A percentile compares a stretch with the other conserved stretches of the same genome.
These are phyloP conservation scores for Yamadazyma dendronema DNA, from an alignment of 1,139 yeast species.

Conservation along the genomic window DNA sequence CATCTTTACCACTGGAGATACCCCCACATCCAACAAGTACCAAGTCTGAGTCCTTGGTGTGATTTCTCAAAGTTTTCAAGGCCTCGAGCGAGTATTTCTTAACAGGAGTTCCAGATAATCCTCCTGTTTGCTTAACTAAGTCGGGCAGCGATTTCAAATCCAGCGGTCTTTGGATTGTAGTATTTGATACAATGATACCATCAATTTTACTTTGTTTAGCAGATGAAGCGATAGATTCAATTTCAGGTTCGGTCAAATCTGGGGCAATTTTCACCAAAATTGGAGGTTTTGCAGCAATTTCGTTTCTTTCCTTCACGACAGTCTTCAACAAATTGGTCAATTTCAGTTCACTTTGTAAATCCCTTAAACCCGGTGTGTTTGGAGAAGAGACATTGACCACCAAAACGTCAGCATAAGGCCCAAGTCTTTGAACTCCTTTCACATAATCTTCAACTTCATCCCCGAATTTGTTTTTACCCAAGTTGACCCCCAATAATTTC, in stretches of 20 bases:
- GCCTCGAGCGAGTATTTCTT: conserved; percentile 78
- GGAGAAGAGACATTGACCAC: conserved; percentile 95
- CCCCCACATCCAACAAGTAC: conserved; percentile 96
- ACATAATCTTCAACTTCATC: conserved; percentile 87
- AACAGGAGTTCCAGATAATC: conserved; percentile 89
- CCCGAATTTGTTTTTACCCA: conserved; percentile 90
- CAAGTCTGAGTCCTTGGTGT: conserved; percentile 68
- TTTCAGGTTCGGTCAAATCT: conserved; percentile 79
- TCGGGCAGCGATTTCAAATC: conserved; percentile 47
- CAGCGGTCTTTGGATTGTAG: conserved; percentile 80
- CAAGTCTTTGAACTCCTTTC: conserved; percentile 77
- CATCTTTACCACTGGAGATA: conserved; percentile 79
- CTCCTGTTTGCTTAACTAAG: conserved; percentile 67
- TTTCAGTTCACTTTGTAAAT: conserved; percentile 75
- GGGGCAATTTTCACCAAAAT: conserved; percentile 91
- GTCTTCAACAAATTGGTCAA: conserved; percentile 63
- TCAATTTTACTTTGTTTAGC: conserved; percentile 78
- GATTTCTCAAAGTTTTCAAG: conserved; percentile 63
- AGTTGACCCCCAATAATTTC: conserved; percentile 73
- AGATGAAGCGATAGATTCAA: conserved; percentile 78
- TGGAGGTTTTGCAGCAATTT: conserved; percentile 57
- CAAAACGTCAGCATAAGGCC: conserved; percentile 82
- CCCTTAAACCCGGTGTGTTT: conserved; percentile 92
- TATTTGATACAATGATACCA: conserved; percentile 89
- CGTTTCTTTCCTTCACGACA: conserved; percentile 62